These are phyloP conservation scores for Candida sp. DNA, from an alignment of 1,139 yeast genomes.

Conservation along the genomic window DNA sequence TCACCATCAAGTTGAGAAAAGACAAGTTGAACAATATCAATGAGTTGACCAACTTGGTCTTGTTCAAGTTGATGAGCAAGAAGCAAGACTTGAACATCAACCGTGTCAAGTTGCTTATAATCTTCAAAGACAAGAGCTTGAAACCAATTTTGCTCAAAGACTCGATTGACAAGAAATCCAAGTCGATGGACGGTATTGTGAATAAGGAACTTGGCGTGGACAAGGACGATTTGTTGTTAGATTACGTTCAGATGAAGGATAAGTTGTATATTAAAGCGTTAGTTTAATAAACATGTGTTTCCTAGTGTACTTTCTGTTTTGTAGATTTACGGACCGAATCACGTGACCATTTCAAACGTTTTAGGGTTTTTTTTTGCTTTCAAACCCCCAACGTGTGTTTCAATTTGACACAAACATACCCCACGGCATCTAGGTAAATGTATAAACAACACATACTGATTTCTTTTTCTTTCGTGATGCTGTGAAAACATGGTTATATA, in stretches of 20 bases:
- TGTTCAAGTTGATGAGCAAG: constrained; percentile 22
- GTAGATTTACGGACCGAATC: neutral
- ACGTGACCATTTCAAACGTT: neutral
- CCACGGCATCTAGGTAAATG: neutral
- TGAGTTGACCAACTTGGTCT: constrained; percentile 30
- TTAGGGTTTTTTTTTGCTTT: neutral
- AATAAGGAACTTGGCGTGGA: constrained; percentile 6
- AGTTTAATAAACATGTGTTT: constrained; percentile 5
- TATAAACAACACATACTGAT: neutral
- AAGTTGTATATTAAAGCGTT: constrained; percentile 28
- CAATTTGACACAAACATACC: neutral
- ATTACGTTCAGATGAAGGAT: constrained; percentile 30
- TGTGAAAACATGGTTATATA: neutral
- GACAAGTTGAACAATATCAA: constrained; percentile 26
- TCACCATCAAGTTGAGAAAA: constrained; percentile 29
- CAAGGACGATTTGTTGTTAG: constrained; percentile 25
- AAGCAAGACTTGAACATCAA: constrained; percentile 19
- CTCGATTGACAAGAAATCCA: constrained; percentile 1
- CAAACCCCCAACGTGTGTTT: neutral
- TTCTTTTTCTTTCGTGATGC: neutral
- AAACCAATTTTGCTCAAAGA: constrained; percentile 29
- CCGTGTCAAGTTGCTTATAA: constrained; percentile 22
- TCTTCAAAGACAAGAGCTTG: constrained; percentile 27
- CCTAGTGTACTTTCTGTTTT: neutral
- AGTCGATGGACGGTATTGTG: neutral